Evolutionary conservation across 2,329 filamentous ascomycete genomes (phyloP).

Genomic region (Nectriaceae sp.): DNA sequence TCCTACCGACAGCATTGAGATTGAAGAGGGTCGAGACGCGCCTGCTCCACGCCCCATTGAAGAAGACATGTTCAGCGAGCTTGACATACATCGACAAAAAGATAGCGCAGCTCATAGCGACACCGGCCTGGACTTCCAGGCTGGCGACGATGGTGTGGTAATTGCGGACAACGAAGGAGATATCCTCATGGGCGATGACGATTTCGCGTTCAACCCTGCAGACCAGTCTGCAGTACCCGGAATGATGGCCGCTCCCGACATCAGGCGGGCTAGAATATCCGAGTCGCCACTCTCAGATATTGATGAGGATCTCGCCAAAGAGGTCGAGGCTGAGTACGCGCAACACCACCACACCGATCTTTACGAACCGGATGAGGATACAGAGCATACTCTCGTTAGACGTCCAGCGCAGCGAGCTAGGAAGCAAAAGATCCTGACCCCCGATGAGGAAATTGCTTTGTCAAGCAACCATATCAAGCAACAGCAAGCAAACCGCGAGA

Average conservation of each 20-base stretch:
- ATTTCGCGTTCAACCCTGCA: slow-evolving; percentile 65
- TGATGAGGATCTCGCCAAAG: slow-evolving; percentile 61
- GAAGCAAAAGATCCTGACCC: slow-evolving; percentile 78
- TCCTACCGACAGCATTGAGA: slow-evolving; percentile 74
- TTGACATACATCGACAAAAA: slow-evolving; percentile 60
- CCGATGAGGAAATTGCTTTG: slow-evolving; percentile 81
- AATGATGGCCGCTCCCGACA: slow-evolving; percentile 45
- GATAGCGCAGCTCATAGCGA: slow-evolving; percentile 55
- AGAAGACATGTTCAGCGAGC: slow-evolving; percentile 68
- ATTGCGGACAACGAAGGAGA: slow-evolving; percentile 68
- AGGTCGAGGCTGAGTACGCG: slow-evolving; percentile 60
- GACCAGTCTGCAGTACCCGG: slow-evolving; percentile 60
- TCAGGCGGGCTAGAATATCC: slow-evolving; percentile 62
- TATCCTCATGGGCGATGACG: slow-evolving; percentile 61
- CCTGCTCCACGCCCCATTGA: slow-evolving; percentile 67
- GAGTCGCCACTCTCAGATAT: slow-evolving; percentile 73
- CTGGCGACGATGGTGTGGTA: slow-evolving; percentile 53
- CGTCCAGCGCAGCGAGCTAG: slow-evolving; percentile 71
- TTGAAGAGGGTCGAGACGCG: slow-evolving; percentile 90
- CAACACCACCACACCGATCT: slow-evolving; percentile 57
- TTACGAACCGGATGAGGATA: slow-evolving; percentile 62
- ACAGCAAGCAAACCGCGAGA: slow-evolving; percentile 82
- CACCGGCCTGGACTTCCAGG: slow-evolving; percentile 52
- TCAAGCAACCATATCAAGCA: slow-evolving; percentile 78
- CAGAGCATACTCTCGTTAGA: slow-evolving; percentile 60